These are phyloP conservation scores for Juglanconis sp. DNA, from an alignment of 2,329 filamentous ascomycete species.

Conservation along the genomic window DNA sequence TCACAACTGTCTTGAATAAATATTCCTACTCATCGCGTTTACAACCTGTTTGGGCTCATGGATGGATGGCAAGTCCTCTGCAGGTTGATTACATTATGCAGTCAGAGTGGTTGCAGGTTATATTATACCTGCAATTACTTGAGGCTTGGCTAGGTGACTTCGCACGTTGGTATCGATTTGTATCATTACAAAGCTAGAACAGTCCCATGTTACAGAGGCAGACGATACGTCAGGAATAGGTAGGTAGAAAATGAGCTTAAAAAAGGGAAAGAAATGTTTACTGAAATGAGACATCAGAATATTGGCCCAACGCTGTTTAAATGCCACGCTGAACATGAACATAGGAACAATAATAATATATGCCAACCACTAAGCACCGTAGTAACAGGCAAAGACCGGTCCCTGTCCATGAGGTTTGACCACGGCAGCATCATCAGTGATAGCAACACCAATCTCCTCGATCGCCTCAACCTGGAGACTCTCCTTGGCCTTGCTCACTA, in stretches of 20 bases:
- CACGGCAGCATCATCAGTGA: background rate
- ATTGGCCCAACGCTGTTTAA: no score
- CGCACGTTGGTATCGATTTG: no score
- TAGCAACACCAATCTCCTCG: background rate
- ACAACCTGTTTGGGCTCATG: background rate
- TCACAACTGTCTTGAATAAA: background rate
- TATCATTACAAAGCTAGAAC: no score
- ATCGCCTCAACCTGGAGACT: background rate
- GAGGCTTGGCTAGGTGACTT: no score
- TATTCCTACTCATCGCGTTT: background rate
- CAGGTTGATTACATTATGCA: background rate
- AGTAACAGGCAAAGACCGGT: conserved; percentile 15
- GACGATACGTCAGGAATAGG: no score
- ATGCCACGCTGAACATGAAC: background rate
- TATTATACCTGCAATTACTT: no score
- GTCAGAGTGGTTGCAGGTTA: no score
- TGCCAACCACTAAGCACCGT: background rate
- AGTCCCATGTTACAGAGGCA: no score
- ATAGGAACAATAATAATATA: background rate
- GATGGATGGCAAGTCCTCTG: background rate
- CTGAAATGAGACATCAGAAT: no score
- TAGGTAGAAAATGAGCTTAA: no score
- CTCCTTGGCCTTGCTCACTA: background rate
- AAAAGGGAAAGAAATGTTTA: no score
- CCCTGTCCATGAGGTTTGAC: background rate